Evolutionary conservation across 163 green algal species (phyloP).

Genomic region (Coccomyxa subellipsoidea): DNA sequence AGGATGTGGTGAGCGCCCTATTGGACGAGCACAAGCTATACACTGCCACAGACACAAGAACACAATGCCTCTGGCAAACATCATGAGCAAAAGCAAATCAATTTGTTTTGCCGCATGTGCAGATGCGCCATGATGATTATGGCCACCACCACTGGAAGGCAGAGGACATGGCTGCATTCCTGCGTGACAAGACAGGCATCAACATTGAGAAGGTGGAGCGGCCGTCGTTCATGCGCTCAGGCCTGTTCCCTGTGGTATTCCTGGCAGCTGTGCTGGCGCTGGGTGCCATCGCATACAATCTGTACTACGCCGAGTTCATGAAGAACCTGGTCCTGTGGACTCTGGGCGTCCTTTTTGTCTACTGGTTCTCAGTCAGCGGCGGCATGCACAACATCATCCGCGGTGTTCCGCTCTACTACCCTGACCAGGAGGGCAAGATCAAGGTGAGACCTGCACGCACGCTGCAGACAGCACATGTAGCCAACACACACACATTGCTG

Average conservation of each 20-base stretch:
- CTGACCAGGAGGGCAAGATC: slow-evolving; percentile 22
- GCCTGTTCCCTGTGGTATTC: slow-evolving; percentile 50
- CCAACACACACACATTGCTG: background rate
- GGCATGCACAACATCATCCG: slow-evolving; percentile 93
- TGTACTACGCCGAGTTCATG: slow-evolving; percentile 51
- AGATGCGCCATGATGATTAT: slow-evolving; percentile 20
- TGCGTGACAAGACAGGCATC: slow-evolving; percentile 35
- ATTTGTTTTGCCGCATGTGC: background rate
- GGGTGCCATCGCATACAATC: slow-evolving; percentile 40
- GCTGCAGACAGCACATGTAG: background rate
- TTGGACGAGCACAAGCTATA: no score
- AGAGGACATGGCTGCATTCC: slow-evolving; percentile 41
- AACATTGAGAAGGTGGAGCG: slow-evolving; percentile 38
- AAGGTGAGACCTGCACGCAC: background rate
- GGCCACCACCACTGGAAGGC: slow-evolving; percentile 38
- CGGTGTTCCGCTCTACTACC: slow-evolving; percentile 60
- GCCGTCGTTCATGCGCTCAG: slow-evolving; percentile 49
- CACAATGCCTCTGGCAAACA: no score
- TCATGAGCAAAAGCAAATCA: no score
- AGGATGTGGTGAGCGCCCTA: slow-evolving; percentile 20
- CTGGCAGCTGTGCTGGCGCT: slow-evolving; percentile 25
- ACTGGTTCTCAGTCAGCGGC: slow-evolving; percentile 66
- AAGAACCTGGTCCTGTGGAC: slow-evolving; percentile 43
- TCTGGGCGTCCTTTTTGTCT: slow-evolving; percentile 50
- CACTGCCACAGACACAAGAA: no score